These are phyloP conservation scores for Solanum hybrid DNA, from an alignment of 305 asterid genomes.

Conservation along the genomic window DNA sequence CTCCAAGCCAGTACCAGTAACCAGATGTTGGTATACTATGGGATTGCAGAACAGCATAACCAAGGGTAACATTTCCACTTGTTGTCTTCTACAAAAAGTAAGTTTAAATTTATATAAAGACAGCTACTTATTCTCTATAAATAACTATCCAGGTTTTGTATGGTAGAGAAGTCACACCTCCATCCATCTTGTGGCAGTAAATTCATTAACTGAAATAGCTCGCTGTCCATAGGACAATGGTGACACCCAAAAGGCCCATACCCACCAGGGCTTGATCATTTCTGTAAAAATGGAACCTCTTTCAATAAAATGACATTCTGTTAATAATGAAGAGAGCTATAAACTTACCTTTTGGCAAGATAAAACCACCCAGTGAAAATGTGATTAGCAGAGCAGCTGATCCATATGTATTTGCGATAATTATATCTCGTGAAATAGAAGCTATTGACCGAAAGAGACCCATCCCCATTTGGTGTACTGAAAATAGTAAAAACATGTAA, in stretches of 20 bases:
- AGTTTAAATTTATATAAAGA: not conserved
- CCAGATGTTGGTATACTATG: constrained; percentile 50
- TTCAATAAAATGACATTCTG: not conserved
- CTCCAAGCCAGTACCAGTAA: constrained; percentile 84
- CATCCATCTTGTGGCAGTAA: constrained; percentile 73
- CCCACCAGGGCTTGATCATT: constrained; percentile 87
- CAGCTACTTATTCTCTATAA: not conserved
- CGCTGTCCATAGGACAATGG: constrained; percentile 78
- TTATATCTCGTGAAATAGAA: constrained; percentile 69
- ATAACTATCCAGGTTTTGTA: constrained; percentile 6
- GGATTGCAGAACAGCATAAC: constrained; percentile 37
- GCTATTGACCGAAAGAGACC: constrained; percentile 85
- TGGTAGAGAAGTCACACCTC: constrained; percentile 36
- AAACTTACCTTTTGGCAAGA: constrained; percentile 53
- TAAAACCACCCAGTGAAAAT: constrained; percentile 79
- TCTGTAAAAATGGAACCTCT: constrained; percentile 24
- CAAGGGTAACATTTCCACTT: constrained; percentile 41
- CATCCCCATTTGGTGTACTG: constrained; percentile 84
- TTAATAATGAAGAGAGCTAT: not conserved
- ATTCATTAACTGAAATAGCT: constrained; percentile 77
- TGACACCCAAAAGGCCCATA: constrained; percentile 85
- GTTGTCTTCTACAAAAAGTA: constrained; percentile 34
- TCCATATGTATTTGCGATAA: constrained; percentile 71
- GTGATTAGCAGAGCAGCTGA: constrained; percentile 66
- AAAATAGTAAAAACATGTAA: constrained; percentile 47